Evolutionary conservation across 2,329 filamentous ascomycete species (phyloP).

Genomic region (Aspergillus japonicus): DNA sequence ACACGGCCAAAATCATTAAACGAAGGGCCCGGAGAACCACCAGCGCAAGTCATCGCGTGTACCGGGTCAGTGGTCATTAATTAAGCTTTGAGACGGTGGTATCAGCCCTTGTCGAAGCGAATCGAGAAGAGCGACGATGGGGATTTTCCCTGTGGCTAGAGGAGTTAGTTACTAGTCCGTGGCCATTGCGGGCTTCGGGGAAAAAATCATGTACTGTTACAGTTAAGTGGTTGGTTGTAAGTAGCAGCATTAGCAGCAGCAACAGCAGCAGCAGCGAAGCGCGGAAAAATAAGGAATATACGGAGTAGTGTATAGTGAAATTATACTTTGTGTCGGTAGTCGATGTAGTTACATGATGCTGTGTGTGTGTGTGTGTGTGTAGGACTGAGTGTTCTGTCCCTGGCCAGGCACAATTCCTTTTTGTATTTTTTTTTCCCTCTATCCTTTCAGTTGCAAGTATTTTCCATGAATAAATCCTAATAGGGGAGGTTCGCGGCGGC

Average conservation of each 20-base stretch:
- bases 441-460: no score
- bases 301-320: no score
- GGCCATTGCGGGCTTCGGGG: conserved; percentile 15
- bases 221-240: background rate
- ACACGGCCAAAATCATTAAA: background rate
- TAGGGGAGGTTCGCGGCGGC: conserved; percentile 10
- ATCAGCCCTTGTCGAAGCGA: conserved; percentile 22
- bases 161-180: background rate
- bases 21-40: background rate
- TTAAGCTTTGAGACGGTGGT: conserved; percentile 28
- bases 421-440: no score
- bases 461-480: background rate
- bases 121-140: conserved; percentile 9
- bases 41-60: conserved; percentile 14
- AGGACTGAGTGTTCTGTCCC: no score
- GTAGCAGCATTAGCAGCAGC: background rate
- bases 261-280: background rate
- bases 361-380: no score
- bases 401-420: no score
- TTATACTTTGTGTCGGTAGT: no score
- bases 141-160: background rate
- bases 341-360: no score
- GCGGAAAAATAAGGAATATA: no score
- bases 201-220: conserved; percentile 11
- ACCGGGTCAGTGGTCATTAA: conserved; percentile 22